phyloP scores from a whole-genome alignment of 306 rosid species.

The Corylus avellana region DNA sequence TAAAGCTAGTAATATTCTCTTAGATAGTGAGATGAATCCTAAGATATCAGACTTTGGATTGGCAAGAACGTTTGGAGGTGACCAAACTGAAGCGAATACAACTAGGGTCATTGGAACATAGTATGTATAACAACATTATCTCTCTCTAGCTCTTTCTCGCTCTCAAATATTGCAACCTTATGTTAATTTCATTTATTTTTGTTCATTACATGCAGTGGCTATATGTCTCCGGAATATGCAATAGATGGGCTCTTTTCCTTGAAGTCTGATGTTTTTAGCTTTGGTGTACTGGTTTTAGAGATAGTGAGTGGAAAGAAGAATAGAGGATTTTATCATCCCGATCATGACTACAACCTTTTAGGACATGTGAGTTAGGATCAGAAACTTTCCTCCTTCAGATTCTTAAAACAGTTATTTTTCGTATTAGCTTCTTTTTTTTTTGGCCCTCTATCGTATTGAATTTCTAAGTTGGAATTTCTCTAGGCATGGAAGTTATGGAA shows the following conservation, averaged over 20 bases:
- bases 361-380: slow-evolving; percentile 44
- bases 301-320: slow-evolving; percentile 44
- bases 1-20: slow-evolving; percentile 45
- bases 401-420: not conserved
- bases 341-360: slow-evolving; percentile 47
- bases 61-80: slow-evolving; percentile 52
- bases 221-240: slow-evolving; percentile 48
- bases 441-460: not conserved
- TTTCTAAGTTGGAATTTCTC: slow-evolving; percentile 5
- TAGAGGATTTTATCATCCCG: slow-evolving; percentile 48
- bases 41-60: slow-evolving; percentile 52
- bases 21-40: slow-evolving; percentile 46
- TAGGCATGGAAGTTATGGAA: slow-evolving; percentile 71
- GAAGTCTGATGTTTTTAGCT: slow-evolving; percentile 47
- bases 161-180: not conserved
- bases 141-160: not conserved
- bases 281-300: slow-evolving; percentile 43
- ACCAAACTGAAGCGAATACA: slow-evolving; percentile 46
- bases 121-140: slow-evolving; percentile 3
- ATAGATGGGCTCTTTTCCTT: slow-evolving; percentile 43
- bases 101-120: slow-evolving; percentile 48
- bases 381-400: not conserved
- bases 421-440: not conserved
- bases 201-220: slow-evolving; percentile 33
- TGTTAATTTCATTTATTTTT: not conserved